Percentiles rank a stretch among this genome's conserved stretches.
phyloP scores from a whole-genome alignment of 768 basidiomycete genomes.

The Russula vinacea region DNA sequence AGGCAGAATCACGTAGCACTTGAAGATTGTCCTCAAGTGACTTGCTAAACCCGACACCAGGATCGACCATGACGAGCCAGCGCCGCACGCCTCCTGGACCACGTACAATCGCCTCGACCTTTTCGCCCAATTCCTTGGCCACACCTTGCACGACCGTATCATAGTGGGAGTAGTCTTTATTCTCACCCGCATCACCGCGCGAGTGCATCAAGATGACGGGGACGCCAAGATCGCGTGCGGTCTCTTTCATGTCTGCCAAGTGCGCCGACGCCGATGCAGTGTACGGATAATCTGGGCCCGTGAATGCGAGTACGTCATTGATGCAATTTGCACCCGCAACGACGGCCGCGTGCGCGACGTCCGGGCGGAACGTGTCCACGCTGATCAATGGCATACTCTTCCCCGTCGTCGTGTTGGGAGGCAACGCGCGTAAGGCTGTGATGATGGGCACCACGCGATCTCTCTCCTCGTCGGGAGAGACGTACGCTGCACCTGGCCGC shows the following conservation, averaged over 20 bases:
- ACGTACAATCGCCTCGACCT: constrained; percentile 60
- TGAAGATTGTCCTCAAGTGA: constrained; percentile 67
- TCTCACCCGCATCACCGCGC: constrained; percentile 71
- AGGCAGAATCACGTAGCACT: constrained; percentile 53
- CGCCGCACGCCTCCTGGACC: constrained; percentile 70
- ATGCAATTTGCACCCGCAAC: constrained; percentile 85
- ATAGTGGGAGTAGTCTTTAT: constrained; percentile 63
- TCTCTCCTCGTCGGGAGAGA: constrained; percentile 67
- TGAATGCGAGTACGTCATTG: constrained; percentile 87
- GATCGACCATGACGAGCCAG: constrained; percentile 89
- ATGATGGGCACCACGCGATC: constrained; percentile 71
- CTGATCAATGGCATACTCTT: constrained; percentile 58
- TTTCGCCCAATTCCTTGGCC: constrained; percentile 63
- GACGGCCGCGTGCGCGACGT: constrained; percentile 73
- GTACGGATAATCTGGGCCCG: constrained; percentile 54
- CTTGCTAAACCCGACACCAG: constrained; percentile 95
- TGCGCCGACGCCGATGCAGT: constrained; percentile 40
- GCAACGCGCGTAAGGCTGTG: constrained; percentile 47
- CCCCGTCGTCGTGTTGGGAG: constrained; percentile 6
- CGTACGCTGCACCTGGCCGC: constrained; percentile 69
- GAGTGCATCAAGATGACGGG: constrained; percentile 96
- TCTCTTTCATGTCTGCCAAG: constrained; percentile 58
- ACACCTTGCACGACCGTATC: constrained; percentile 60
- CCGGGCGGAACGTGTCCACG: constrained; percentile 84
- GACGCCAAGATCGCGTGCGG: constrained; percentile 60